A percentile compares a stretch with the other conserved stretches of the same genome.
Evolutionary conservation across 805 yeast genomes (phyloP).

Genomic region (Monosporozyma solicola): DNA sequence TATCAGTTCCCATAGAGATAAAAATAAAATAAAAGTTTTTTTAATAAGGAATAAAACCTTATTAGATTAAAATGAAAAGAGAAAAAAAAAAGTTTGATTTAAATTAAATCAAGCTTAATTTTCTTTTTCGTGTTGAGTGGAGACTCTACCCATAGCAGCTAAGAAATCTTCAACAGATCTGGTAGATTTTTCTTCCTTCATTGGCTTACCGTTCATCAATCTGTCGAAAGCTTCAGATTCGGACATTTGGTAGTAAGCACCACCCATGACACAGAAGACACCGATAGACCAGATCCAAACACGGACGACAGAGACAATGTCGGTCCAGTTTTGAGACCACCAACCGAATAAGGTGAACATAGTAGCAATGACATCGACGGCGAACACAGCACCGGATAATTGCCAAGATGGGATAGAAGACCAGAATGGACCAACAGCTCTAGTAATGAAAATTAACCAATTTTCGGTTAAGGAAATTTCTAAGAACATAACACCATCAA

Average conservation of each 20-base stretch:
- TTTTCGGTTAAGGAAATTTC: conserved; percentile 92
- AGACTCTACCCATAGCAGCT: conserved; percentile 81
- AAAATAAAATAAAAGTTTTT: conserved; percentile 1
- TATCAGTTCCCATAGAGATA: conserved; percentile 11
- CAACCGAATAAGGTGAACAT: conserved; percentile 90
- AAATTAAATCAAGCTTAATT: conserved; percentile 32
- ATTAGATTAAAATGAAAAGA: background rate
- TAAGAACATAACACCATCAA: conserved; percentile 88
- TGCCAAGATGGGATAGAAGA: conserved; percentile 95
- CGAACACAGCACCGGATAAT: conserved; percentile 85
- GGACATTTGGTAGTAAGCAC: conserved; percentile 92
- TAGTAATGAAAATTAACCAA: conserved; percentile 94
- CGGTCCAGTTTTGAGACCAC: conserved; percentile 98
- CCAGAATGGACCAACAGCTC: conserved; percentile 99
- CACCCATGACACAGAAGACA: conserved; percentile 93
- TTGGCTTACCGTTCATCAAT: conserved; percentile 73
- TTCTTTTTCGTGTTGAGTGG: conserved; percentile 82
- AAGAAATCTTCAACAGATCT: conserved; percentile 79
- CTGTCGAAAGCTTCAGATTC: conserved; percentile 71
- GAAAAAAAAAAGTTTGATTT: background rate
- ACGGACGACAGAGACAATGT: conserved; percentile 89
- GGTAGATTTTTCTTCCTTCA: conserved; percentile 44
- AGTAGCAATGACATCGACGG: conserved; percentile 86
- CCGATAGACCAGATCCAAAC: conserved; percentile 95
- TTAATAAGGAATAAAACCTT: conserved; percentile 1